Percentiles rank a stretch among this genome's conserved stretches.
phyloP scores from a whole-genome alignment of 495 filamentous ascomycete species.

The Trichocladium antarcticum region DNA sequence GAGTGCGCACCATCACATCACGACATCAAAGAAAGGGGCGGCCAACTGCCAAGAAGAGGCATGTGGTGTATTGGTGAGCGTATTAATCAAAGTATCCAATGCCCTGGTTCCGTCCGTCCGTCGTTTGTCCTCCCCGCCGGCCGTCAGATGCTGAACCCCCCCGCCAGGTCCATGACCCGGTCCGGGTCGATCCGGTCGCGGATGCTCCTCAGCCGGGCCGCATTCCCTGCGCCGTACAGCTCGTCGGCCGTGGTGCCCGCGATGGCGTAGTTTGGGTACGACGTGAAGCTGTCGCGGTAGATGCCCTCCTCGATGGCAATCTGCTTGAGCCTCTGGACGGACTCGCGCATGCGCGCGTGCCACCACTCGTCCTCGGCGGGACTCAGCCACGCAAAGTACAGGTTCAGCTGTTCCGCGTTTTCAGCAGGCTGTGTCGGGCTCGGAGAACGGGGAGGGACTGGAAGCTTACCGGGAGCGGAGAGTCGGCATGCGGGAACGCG shows the following conservation, averaged over 20 bases:
- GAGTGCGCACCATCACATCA: too few relatives aligned
- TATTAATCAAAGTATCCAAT: too few relatives aligned
- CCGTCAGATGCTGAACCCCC: slow-evolving; percentile 17
- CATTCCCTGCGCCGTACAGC: slow-evolving; percentile 17
- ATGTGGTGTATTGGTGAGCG: too few relatives aligned
- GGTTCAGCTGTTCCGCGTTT: slow-evolving; percentile 9
- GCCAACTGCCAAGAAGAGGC: too few relatives aligned
- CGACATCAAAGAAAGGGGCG: too few relatives aligned
- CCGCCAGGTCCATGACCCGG: slow-evolving; percentile 19
- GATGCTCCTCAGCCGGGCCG: slow-evolving; percentile 12
- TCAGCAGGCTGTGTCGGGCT: neutral
- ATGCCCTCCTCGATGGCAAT: slow-evolving; percentile 17
- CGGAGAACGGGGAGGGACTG: neutral
- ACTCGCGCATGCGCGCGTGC: slow-evolving; percentile 11
- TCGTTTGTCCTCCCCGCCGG: neutral
- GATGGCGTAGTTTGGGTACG: slow-evolving; percentile 22
- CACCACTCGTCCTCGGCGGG: slow-evolving; percentile 17
- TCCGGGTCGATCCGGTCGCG: slow-evolving; percentile 11
- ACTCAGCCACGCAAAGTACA: slow-evolving; percentile 19
- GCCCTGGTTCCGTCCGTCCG: too few relatives aligned
- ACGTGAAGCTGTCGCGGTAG: slow-evolving; percentile 8
- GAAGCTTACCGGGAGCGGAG: slow-evolving; percentile 17
- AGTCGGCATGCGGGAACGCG: slow-evolving; percentile 17
- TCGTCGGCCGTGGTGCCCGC: slow-evolving; percentile 2
- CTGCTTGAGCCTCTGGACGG: slow-evolving; percentile 8